phyloP scores from a whole-genome alignment of 176 grass and related monocot species.

The Carex scoparia region DNA sequence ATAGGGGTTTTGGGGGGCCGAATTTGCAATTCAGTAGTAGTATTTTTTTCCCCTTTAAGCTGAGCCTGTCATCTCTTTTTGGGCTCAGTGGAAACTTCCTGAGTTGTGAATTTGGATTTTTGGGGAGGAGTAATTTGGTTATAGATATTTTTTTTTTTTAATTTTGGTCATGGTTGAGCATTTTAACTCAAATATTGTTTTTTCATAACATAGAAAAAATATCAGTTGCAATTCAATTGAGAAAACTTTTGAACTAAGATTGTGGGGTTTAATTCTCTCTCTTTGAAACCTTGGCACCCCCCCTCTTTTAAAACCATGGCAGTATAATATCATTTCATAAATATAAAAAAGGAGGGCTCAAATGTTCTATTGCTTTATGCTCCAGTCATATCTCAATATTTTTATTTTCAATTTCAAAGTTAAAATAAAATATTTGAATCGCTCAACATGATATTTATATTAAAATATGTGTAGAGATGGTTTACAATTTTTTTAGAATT shows the following conservation, averaged over 20 bases:
- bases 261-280: background rate
- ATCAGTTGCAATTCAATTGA: constrained; percentile 3
- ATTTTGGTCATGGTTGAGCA: background rate
- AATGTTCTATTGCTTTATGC: too few relatives aligned
- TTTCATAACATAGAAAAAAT: background rate
- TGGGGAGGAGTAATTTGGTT: background rate
- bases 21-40: constrained; percentile 9
- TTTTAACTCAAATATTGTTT: background rate
- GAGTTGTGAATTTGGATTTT: constrained; percentile 27
- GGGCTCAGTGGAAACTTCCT: background rate
- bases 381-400: too few relatives aligned
- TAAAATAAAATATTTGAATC: too few relatives aligned
- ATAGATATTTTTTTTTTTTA: constrained; percentile 9
- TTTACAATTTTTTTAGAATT: too few relatives aligned
- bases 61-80: background rate
- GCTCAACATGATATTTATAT: too few relatives aligned
- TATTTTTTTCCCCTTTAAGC: background rate
- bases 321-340: too few relatives aligned
- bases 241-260: background rate
- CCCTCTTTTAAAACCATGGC: too few relatives aligned
- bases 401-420: too few relatives aligned
- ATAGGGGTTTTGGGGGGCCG: background rate
- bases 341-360: too few relatives aligned
- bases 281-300: background rate
- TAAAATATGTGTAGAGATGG: too few relatives aligned